A percentile compares a stretch with the other conserved stretches of the same genome.
phyloP scores from a whole-genome alignment of 164 flowering plant species.

The Tetrastigma voinierianum region DNA sequence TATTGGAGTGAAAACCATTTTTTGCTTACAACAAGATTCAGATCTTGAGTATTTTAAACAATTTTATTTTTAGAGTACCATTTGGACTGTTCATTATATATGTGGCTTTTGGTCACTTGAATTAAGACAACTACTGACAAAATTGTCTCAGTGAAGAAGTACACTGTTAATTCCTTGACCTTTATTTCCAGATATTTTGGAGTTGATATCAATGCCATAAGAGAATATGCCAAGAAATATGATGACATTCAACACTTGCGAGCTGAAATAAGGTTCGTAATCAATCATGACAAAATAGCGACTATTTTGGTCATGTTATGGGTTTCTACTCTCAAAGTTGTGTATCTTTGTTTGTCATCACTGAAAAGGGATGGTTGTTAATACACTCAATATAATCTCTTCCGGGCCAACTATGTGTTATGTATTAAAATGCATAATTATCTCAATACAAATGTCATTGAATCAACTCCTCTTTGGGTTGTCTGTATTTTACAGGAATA shows the following conservation, averaged over 20 bases:
- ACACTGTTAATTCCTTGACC: slow-evolving; percentile 38
- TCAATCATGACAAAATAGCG: slow-evolving; percentile 7
- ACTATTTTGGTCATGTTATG: background rate
- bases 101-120: background rate
- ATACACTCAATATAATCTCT: no score
- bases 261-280: slow-evolving; percentile 80
- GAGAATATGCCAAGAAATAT: slow-evolving; percentile 57
- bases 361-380: background rate
- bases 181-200: slow-evolving; percentile 65
- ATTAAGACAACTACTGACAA: background rate
- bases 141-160: slow-evolving; percentile 1
- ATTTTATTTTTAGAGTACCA: background rate
- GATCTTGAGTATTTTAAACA: slow-evolving; percentile 90
- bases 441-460: no score
- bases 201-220: slow-evolving; percentile 78
- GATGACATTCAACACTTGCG: slow-evolving; percentile 85
- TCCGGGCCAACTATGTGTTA: no score
- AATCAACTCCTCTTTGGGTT: no score
- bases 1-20: slow-evolving; percentile 88
- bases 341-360: background rate
- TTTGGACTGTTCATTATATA: background rate
- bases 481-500: no score
- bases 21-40: slow-evolving; percentile 90
- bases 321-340: background rate
- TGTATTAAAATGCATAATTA: no score